A percentile compares a stretch with the other conserved stretches of the same genome.
Conservation (phyloP, 371 early-diverging fungal species). For the Spraguea lophii region DNA sequence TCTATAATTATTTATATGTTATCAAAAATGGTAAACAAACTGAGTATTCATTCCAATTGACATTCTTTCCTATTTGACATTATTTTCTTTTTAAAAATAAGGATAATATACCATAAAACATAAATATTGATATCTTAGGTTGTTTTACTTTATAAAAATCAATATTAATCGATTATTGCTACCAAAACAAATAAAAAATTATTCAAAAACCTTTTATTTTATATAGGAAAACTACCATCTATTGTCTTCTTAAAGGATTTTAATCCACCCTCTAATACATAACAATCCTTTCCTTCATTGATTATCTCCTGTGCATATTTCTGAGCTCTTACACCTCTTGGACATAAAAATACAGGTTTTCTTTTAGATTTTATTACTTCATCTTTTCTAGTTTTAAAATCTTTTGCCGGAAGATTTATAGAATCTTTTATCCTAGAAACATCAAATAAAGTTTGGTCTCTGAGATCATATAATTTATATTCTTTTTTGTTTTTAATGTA, state of each 20-base stretch:
- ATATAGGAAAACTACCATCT: slow-evolving; percentile 5
- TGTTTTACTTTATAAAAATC: no score
- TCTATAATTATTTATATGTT: no score
- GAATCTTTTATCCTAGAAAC: slow-evolving; percentile 27
- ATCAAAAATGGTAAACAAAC: no score
- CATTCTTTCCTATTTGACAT: no score
- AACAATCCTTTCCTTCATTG: slow-evolving; percentile 5
- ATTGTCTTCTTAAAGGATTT: slow-evolving; percentile 14
- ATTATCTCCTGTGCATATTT: slow-evolving; percentile 3
- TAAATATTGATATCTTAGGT: no score
- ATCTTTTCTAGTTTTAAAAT: neutral
- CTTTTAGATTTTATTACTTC: slow-evolving; percentile 8
- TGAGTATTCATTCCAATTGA: no score
- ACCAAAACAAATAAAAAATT: no score
- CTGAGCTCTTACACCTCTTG: slow-evolving; percentile 26
- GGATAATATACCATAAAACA: no score
- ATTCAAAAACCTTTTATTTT: no score
- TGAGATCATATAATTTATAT: slow-evolving; percentile 26
- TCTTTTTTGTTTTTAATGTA: slow-evolving; percentile 4
- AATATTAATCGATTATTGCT: no score
- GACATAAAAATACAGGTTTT: slow-evolving; percentile 21
- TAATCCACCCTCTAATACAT: slow-evolving; percentile 23
- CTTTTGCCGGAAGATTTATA: slow-evolving; percentile 14
- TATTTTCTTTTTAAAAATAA: no score
- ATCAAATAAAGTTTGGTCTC: slow-evolving; percentile 9